Base-by-base conservation (phyloP, 2,329 filamentous ascomycete species). In the Ascochyta rabiei region DNA sequence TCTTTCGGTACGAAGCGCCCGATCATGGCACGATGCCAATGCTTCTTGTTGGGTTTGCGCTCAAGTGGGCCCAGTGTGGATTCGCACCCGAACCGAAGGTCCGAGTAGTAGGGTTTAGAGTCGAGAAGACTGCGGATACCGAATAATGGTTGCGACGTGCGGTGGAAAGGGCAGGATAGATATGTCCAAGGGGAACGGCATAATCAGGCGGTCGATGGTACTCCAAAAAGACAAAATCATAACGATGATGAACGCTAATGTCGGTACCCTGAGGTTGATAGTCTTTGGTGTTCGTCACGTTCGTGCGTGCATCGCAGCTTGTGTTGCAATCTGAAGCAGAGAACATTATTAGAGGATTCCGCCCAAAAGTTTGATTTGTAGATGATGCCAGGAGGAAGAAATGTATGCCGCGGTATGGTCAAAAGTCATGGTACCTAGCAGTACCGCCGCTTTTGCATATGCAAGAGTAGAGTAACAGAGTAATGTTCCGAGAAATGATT, bases 261-360 rank as follows among this genome's bases (percentile, higher is more conserved):
- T 67, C 62, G 68, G 69, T 68, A 73, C 72, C 72, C 66, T 74
- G 70, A 68, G 71, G 72, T 64, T 63, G 60, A 73, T 73, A 72
- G 68, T 74, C 70, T 74, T 74, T 64, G 68, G 60, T 72, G 60
- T 63, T 74, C 71, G 63, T 73, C 56, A 71, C 70, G 63, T 67
- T 73, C 70, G 63, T 73, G 50, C 55, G 61, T 69, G 62, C 68
- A n/a, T 70, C 63, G 62, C 63, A 67, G 65, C 56, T 51, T 50
- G 54, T 62, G 56, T 63, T 65, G 66, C 64, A 70, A 59, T 61
- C 59, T 67, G 64, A 52, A 61, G 55, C 49, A 47, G 35, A 12
- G 37, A 47, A 47, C 52, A 47, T 43, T 37, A 56, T 56, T 56
- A 52, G 46, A 47, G 46, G 52, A 55, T 31, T 45, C 46, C 47